Percentiles rank a stretch among this genome's conserved stretches.
Evolutionary conservation across 2,329 filamentous ascomycete genomes (phyloP).

Genomic region (Colletotrichum siamense): DNA sequence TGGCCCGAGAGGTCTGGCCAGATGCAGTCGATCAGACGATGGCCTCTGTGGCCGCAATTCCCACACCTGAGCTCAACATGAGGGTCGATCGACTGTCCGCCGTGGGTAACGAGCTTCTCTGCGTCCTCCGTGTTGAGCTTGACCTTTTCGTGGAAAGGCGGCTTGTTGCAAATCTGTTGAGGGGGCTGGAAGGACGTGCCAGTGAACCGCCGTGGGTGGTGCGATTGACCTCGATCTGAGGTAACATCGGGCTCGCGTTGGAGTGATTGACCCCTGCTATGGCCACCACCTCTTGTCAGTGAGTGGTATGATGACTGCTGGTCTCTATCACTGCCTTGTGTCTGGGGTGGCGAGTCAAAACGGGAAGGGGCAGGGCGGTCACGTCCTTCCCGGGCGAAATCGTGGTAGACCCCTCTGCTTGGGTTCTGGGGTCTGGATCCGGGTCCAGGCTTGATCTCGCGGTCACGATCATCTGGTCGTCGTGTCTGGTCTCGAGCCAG

Average conservation of each 20-base stretch:
- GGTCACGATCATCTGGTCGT: not conserved
- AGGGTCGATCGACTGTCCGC: not conserved
- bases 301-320: not conserved
- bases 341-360: not conserved
- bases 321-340: not conserved
- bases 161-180: not conserved
- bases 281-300: not conserved
- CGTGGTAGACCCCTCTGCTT: not conserved
- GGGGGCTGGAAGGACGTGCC: not conserved
- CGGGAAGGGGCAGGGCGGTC: not conserved
- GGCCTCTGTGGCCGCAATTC: not conserved
- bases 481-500: not conserved
- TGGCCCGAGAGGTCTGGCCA: not conserved
- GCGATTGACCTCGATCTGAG: not conserved
- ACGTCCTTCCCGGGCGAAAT: not conserved
- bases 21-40: not conserved
- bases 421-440: not conserved
- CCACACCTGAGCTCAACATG: not conserved
- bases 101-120: not conserved
- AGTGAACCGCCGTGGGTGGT: not conserved
- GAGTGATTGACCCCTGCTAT: not conserved
- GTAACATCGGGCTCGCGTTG: not conserved
- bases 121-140: not conserved
- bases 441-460: not conserved
- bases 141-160: not conserved